Percentiles rank a stretch among this genome's conserved stretches.
Evolutionary conservation across 352 stramenopile species (phyloP).

Genomic region (Globisporangium paroecandrum): DNA sequence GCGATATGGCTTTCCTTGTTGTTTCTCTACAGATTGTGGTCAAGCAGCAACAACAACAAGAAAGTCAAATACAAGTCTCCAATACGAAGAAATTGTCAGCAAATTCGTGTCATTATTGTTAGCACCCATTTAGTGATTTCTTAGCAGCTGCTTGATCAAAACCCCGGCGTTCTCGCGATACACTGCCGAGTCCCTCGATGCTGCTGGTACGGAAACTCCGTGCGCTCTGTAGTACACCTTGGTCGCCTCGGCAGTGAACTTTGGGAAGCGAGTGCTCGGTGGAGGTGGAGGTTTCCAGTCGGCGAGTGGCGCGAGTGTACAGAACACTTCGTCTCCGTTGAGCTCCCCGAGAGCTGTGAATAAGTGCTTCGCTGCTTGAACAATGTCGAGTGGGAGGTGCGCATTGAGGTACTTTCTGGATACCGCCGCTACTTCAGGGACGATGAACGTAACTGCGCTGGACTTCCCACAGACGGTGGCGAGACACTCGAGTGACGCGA

Average conservation of each 20-base stretch:
- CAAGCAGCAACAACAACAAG: neutral
- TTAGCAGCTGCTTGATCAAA: conserved; percentile 15
- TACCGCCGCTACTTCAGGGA: conserved; percentile 45
- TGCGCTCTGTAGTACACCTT: conserved; percentile 29
- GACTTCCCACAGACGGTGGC: conserved; percentile 40
- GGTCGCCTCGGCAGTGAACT: conserved; percentile 27
- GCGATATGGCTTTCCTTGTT: neutral
- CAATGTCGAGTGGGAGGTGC: conserved; percentile 30
- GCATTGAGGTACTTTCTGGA: conserved; percentile 48
- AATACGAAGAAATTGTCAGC: neutral
- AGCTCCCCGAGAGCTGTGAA: conserved; percentile 43
- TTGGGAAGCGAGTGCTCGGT: conserved; percentile 38
- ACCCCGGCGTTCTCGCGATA: conserved; percentile 10
- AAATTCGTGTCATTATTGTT: neutral
- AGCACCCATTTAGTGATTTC: conserved; percentile 3
- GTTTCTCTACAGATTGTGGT: neutral
- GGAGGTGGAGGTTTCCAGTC: conserved; percentile 51
- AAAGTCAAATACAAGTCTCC: neutral
- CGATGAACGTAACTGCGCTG: conserved; percentile 44
- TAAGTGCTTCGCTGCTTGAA: conserved; percentile 35
- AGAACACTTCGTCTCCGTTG: conserved; percentile 78
- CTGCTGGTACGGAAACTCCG: neutral
- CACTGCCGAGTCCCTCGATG: neutral
- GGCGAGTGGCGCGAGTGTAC: conserved; percentile 39
- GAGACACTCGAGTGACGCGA: conserved; percentile 61